Evolutionary conservation across 2,329 filamentous ascomycete genomes (phyloP).

Genomic region (Microcera coccophila): DNA sequence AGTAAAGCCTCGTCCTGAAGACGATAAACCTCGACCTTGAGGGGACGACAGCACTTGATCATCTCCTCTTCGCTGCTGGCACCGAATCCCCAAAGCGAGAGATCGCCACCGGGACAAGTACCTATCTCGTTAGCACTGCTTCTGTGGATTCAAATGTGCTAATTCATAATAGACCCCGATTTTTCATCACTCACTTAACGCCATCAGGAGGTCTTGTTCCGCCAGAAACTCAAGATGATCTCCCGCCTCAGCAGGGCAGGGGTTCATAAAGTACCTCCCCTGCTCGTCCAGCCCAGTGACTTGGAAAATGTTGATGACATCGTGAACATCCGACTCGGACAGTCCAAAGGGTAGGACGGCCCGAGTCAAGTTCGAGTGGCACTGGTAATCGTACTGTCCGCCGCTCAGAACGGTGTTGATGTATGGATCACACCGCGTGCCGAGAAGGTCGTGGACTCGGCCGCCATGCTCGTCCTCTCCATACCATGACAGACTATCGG

Average conservation of each 20-base stretch:
- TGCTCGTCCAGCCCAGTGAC: conserved; percentile 71
- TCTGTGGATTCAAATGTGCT: not conserved
- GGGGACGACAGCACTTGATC: conserved; percentile 65
- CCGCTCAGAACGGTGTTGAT: conserved; percentile 70
- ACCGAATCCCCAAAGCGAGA: conserved; percentile 79
- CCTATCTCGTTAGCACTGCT: conserved; percentile 30
- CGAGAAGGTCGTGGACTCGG: conserved; percentile 72
- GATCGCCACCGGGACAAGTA: conserved; percentile 76
- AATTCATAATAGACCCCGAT: not conserved
- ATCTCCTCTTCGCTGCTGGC: conserved; percentile 64
- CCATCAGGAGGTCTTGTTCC: conserved; percentile 68
- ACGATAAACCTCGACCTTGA: conserved; percentile 69
- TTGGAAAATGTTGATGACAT: conserved; percentile 84
- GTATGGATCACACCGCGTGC: conserved; percentile 81
- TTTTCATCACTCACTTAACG: conserved; percentile 41
- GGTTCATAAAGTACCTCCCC: conserved; percentile 73
- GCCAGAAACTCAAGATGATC: conserved; percentile 75
- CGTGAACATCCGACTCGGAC: conserved; percentile 71
- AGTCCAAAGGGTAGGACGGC: conserved; percentile 67
- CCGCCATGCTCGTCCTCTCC: conserved; percentile 61
- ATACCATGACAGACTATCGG: conserved; percentile 62
- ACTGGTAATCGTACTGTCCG: conserved; percentile 75
- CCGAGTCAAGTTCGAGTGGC: conserved; percentile 75
- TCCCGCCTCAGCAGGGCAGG: conserved; percentile 51
- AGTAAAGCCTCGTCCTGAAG: conserved; percentile 53